These are phyloP conservation scores for Nakaseomyces kungkrabaensis DNA, from an alignment of 1,139 yeast genomes.

Conservation along the genomic window DNA sequence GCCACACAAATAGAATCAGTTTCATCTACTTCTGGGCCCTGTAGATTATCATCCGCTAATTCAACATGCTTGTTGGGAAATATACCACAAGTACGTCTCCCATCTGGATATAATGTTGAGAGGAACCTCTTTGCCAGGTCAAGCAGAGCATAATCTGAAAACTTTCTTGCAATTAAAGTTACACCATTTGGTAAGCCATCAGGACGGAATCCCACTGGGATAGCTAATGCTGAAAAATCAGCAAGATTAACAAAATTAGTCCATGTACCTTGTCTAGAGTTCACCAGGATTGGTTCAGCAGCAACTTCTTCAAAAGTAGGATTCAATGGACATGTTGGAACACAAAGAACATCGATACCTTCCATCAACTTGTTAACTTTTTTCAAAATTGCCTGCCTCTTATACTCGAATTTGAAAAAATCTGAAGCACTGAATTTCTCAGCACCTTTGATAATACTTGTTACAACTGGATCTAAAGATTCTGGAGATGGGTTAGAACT, in stretches of 20 bases:
- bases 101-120: constrained; percentile 38
- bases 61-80: constrained; percentile 16
- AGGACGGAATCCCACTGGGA: constrained; percentile 75
- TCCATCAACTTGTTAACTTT: constrained; percentile 46
- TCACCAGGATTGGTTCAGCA: constrained; percentile 70
- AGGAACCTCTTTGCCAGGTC: constrained; percentile 72
- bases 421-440: constrained; percentile 71
- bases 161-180: constrained; percentile 70
- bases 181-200: constrained; percentile 90
- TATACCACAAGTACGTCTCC: constrained; percentile 41
- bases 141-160: constrained; percentile 79
- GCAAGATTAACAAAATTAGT: constrained; percentile 94
- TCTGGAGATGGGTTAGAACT: constrained; percentile 62
- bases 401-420: constrained; percentile 74
- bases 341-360: constrained; percentile 63
- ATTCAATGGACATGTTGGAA: constrained; percentile 89
- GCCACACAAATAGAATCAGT: constrained; percentile 53
- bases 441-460: constrained; percentile 65
- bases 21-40: constrained; percentile 33
- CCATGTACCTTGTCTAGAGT: constrained; percentile 91
- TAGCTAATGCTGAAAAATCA: constrained; percentile 81
- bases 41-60: constrained; percentile 33
- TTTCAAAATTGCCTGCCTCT: constrained; percentile 66
- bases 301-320: constrained; percentile 68
- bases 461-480: constrained; percentile 77